Evolutionary conservation across 176 grass and related monocot species (phyloP), one percentile per base, ranked within the genome.

Genomic region (Musa troglodytarum): DNA sequence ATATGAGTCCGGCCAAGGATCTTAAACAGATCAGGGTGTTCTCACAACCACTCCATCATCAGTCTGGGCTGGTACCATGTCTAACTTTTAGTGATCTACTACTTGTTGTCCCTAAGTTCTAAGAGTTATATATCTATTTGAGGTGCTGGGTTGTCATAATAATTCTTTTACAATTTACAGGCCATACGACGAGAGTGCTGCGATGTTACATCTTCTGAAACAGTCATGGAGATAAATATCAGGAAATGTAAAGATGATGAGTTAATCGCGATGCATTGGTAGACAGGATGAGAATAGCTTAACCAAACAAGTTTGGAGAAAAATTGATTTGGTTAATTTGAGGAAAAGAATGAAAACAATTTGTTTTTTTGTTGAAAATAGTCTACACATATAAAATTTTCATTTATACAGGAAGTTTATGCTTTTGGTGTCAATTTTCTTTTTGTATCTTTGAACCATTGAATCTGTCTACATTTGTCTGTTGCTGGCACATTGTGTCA

Each of bases 171-270:
- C 49, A 28, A 50, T 71, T 74, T 91, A 61, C 79, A 99, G 95
- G 81, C 82, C 75, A 59, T 83, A 72, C 93, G 86, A 75, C 76
- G 95, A 25, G 86, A 94, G 23, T 99, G 95, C 29, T 99, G 95
- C 77, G 91, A 92, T n/a, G 80, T 99, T 49, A 87, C 90, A 63
- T 94, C 86, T 20, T 89, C 78, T 68, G 80, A 85, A 51, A 81
- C 49, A 49, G 61, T 67, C 67, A 83, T 92, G 86, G 83, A 84
- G 25, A 75, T 99, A 84, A 62, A 75, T 75, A 88, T 99, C 81
- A 92, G 88, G 71, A 90, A 88, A 85, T 99, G 95, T 68, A 86
- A 84, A 85, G 91, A 89, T n/a, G 85, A 74, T 79, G 95, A 99
- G 85, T 71, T 94, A 77, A 94, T 99, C 2, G 78, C 91, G 0